A percentile compares a stretch with the other conserved stretches of the same genome.
These are phyloP conservation scores for Coprinellus aureogranulatus DNA, from an alignment of 768 basidiomycete genomes.

Conservation along the genomic window DNA sequence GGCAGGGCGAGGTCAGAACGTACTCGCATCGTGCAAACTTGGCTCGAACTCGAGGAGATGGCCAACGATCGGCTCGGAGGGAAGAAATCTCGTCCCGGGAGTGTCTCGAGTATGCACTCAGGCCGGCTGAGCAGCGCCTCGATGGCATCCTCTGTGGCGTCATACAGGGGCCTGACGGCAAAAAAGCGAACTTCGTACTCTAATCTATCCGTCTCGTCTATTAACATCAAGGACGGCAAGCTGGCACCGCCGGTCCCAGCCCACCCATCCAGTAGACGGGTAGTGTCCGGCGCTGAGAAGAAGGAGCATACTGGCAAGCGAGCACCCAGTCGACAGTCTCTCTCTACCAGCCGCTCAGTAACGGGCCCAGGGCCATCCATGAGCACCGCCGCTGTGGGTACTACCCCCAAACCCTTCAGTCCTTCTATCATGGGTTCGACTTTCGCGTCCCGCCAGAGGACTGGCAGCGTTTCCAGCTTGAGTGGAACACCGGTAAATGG, in stretches of 20 bases:
- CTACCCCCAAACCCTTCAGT: conserved; percentile 20
- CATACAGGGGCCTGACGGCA: conserved; percentile 11
- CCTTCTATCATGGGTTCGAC: conserved; percentile 60
- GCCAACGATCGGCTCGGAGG: conserved; percentile 61
- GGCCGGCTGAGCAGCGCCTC: conserved; percentile 55
- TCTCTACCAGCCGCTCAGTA: conserved; percentile 58
- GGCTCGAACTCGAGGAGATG: conserved; percentile 82
- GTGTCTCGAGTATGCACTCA: conserved; percentile 64
- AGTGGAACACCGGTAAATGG: conserved; percentile 34
- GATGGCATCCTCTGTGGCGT: conserved; percentile 21
- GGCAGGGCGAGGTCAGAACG: conserved; percentile 57
- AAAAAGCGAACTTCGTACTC: conserved; percentile 29
- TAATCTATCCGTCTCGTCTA: conserved; percentile 31
- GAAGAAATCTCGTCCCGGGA: conserved; percentile 62
- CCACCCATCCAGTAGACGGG: conserved; percentile 41
- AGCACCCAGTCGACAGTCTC: conserved; percentile 59
- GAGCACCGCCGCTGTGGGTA: neutral
- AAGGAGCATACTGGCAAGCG: conserved; percentile 47
- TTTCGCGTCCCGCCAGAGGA: conserved; percentile 82
- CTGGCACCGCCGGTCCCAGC: conserved; percentile 42
- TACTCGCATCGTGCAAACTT: conserved; percentile 72
- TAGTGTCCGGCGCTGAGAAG: conserved; percentile 40
- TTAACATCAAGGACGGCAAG: conserved; percentile 25
- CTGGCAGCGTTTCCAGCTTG: conserved; percentile 45
- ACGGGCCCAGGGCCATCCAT: conserved; percentile 53